Base-by-base conservation (phyloP, 1,139 yeast genomes). In the Pichia sp. region DNA sequence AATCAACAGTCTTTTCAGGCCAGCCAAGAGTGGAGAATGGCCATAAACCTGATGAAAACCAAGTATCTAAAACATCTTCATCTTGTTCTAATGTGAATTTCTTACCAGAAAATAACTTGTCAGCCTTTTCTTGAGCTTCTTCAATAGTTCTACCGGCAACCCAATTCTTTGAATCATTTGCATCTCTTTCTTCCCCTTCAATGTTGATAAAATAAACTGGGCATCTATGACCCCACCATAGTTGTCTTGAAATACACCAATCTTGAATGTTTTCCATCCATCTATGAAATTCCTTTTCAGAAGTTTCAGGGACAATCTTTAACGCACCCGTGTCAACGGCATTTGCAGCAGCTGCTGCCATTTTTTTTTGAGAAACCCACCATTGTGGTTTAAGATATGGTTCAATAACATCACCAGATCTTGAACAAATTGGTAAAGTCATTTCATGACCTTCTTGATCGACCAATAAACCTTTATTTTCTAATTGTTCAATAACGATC, bases 201-300 rank as follows among this genome's bases (percentile, higher is more conserved):
- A 89, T 73, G 51, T 77, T 74, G 57, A 91, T 89, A 62, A 89
- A 89, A 73, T 95, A 93, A 48, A 88, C 96, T 28, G 99, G 99
- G 72, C 96, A 89, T 75, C 98, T 84, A 75, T 93, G 99, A 60
- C 99, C 99, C 99, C 99, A 93, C 99, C 99, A 93, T 66, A 93
- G 80, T 76, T 93, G 99, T 74, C 99, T 87, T 33, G 98, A 93
- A 60, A 93, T 90, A 83, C 99, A 93, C 99, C 99, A 93, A 74
- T 93, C 99, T 75, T 95, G 98, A 61, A 91, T 87, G 71, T 90
- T 88, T 69, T 85, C 95, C 71, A 93, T 76, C 99, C 99, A 93
- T 70, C 84, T 89, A 84, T 85, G 87, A 72, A 86, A 93, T 73
- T 93, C 99, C 56, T 86, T 80, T 73, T 90, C 96, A 11, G 96